phyloP scores from a whole-genome alignment of 176 grass and related monocot genomes.

The Ensete ventricosum region DNA sequence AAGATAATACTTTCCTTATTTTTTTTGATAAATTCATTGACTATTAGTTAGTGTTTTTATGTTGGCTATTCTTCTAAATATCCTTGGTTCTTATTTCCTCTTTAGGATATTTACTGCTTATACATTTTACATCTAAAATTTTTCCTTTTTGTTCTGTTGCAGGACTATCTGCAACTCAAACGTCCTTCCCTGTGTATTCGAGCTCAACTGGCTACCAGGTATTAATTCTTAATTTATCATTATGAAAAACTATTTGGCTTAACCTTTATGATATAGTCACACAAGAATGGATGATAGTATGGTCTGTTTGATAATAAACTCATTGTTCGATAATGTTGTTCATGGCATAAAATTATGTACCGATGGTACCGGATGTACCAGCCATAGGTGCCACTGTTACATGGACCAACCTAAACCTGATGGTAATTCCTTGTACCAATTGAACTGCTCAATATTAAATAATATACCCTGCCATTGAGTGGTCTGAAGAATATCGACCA shows the following conservation, averaged over 20 bases:
- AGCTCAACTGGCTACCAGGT: conserved; percentile 40
- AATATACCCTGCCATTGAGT: not conserved
- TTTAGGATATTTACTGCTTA: not conserved
- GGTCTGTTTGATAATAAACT: not conserved
- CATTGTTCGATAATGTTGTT: not conserved
- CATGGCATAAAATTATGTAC: no score
- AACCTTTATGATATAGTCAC: not conserved
- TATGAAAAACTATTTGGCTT: not conserved
- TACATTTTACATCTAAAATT: not conserved
- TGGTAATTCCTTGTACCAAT: not conserved
- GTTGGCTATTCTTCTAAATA: not conserved
- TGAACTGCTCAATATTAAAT: not conserved
- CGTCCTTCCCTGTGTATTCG: conserved; percentile 37
- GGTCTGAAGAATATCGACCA: not conserved
- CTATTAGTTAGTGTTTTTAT: not conserved
- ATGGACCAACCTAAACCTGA: not conserved
- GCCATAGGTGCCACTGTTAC: not conserved
- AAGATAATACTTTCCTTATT: not conserved
- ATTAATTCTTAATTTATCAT: not conserved
- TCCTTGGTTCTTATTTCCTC: not conserved
- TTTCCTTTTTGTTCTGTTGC: conserved; percentile 20
- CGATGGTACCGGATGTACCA: not conserved
- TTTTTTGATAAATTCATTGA: not conserved
- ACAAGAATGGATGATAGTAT: not conserved
- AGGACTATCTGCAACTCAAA: conserved; percentile 8